A percentile compares a stretch with the other conserved stretches of the same genome.
Evolutionary conservation across 371 early-diverging fungal species (phyloP).

Genomic region (Synchytrium microbalum): DNA sequence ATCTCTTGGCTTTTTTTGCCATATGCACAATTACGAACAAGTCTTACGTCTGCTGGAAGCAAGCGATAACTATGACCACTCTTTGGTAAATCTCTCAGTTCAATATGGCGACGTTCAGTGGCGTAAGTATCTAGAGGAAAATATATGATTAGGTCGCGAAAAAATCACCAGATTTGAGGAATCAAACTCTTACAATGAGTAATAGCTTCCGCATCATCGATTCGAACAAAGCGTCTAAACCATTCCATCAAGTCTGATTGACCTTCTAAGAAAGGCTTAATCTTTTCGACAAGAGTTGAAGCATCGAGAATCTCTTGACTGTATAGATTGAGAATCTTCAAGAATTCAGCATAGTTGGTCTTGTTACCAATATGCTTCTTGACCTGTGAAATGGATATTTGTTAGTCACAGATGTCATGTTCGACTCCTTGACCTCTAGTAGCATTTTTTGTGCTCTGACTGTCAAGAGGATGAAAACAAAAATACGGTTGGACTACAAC

Average conservation of each 20-base stretch:
- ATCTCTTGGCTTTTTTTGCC: too few relatives aligned
- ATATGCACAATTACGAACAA: neutral
- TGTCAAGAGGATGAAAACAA: too few relatives aligned
- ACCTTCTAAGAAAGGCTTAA: slow-evolving; percentile 66
- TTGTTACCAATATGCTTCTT: slow-evolving; percentile 79
- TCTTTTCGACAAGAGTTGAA: slow-evolving; percentile 71
- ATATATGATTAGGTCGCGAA: too few relatives aligned
- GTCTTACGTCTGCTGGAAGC: slow-evolving; percentile 27
- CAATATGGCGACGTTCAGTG: slow-evolving; percentile 23
- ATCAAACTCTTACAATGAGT: slow-evolving; percentile 19
- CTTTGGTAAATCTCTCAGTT: slow-evolving; percentile 32
- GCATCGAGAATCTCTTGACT: slow-evolving; percentile 89
- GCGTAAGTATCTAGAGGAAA: too few relatives aligned
- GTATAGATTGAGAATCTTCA: slow-evolving; percentile 93
- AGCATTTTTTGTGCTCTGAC: too few relatives aligned
- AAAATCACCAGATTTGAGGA: too few relatives aligned
- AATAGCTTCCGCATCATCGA: slow-evolving; percentile 53
- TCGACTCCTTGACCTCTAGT: too few relatives aligned
- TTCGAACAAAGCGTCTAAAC: slow-evolving; percentile 92
- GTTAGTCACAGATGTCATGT: neutral
- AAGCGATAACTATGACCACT: slow-evolving; percentile 67
- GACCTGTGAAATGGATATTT: slow-evolving; percentile 35
- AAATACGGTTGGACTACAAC: too few relatives aligned
- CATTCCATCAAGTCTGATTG: slow-evolving; percentile 78
- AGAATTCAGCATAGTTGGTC: slow-evolving; percentile 89